A percentile compares a stretch with the other conserved stretches of the same genome.
phyloP scores from a whole-genome alignment of 73 alveolate species.

The Blepharisma japonicum region DNA sequence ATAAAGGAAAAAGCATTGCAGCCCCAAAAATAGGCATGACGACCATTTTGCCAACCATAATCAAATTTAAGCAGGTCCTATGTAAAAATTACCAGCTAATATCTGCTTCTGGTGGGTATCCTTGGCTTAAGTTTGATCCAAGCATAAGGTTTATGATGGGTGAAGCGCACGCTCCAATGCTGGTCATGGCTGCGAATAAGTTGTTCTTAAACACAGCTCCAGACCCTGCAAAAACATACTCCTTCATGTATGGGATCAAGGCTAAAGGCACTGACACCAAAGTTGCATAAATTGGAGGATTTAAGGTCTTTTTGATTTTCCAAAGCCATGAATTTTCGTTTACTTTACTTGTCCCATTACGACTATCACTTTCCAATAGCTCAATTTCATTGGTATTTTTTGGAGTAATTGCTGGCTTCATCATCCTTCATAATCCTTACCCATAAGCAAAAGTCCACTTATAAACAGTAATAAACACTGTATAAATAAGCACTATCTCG shows the following conservation, averaged over 20 bases:
- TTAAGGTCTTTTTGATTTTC: not conserved
- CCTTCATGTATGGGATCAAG: not conserved
- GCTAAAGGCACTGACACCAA: not conserved
- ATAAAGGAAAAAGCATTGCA: not conserved
- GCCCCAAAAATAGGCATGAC: constrained; percentile 13
- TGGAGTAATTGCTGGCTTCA: not conserved
- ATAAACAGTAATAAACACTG: constrained; percentile 3
- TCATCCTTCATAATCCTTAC: not conserved
- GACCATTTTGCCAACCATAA: not conserved
- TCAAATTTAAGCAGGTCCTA: not conserved
- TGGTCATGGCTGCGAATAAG: not conserved
- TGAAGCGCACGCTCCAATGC: not conserved
- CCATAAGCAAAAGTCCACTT: constrained; percentile 22
- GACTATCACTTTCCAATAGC: too few species aligned
- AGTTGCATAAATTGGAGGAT: constrained; percentile 27
- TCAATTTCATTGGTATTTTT: too few species aligned
- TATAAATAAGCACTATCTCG: not conserved
- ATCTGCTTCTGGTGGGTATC: constrained; percentile 13
- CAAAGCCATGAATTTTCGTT: not conserved
- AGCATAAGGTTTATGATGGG: not conserved
- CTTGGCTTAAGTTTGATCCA: not conserved
- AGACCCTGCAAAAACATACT: not conserved
- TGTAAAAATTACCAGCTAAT: not conserved
- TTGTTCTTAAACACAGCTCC: constrained; percentile 16
- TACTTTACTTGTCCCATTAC: not conserved